Percentiles rank a stretch among this genome's conserved stretches.
These are phyloP conservation scores for Plectosphaerella sp. DNA, from an alignment of 2,329 filamentous ascomycete genomes.

Conservation along the genomic window DNA sequence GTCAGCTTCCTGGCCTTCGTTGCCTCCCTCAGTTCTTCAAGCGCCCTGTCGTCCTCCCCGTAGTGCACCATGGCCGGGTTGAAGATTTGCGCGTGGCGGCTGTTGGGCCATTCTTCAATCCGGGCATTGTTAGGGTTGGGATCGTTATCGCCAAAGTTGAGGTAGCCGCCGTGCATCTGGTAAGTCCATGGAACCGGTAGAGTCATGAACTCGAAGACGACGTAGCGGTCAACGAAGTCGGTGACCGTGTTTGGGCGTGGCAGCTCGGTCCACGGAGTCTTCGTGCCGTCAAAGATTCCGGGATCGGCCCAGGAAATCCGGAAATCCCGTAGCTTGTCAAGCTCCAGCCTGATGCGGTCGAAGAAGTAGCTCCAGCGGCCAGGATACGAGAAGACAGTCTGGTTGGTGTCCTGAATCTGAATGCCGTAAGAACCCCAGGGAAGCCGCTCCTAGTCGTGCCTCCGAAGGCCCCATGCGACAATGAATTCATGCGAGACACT, in stretches of 20 bases:
- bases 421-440: not conserved
- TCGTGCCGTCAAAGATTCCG: not conserved
- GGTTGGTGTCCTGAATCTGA: not conserved
- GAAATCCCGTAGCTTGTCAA: constrained; percentile 14
- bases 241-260: not conserved
- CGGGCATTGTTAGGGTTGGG: not conserved
- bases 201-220: not conserved
- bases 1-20: not conserved
- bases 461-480: not conserved
- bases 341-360: constrained; percentile 7
- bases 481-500: not conserved
- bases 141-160: not conserved
- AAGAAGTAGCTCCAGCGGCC: constrained; percentile 17
- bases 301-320: not conserved
- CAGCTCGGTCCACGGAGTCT: not conserved
- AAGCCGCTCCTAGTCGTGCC: constrained; percentile 10
- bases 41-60: not conserved
- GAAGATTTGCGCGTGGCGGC: not conserved
- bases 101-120: too few relatives aligned
- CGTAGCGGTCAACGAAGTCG: not conserved
- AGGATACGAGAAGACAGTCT: constrained; percentile 3
- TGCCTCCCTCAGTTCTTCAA: not conserved
- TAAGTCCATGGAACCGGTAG: not conserved
- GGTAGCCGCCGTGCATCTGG: too few relatives aligned
- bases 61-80: not conserved